These are phyloP conservation scores for Thamnidium elegans DNA, from an alignment of 192 early-diverging fungal genomes.

Conservation along the genomic window DNA sequence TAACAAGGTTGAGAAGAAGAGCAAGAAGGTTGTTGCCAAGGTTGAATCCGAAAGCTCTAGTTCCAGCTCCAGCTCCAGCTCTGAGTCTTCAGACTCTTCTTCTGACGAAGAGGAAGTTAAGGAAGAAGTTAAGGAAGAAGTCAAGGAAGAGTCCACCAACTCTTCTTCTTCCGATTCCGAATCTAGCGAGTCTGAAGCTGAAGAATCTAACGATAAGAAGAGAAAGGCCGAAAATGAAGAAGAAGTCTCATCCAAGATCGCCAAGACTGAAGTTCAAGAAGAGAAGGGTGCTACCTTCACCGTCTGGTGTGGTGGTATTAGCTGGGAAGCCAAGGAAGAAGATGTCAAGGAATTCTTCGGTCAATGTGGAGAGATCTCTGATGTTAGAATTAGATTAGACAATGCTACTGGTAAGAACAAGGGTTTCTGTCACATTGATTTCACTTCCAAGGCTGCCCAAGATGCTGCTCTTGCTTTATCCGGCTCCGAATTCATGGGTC, in stretches of 20 bases:
- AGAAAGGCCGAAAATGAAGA: conserved; percentile 30
- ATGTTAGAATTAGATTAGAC: conserved; percentile 77
- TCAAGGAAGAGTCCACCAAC: not conserved
- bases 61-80: too few relatives aligned
- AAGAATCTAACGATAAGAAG: conserved; percentile 43
- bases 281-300: conserved; percentile 40
- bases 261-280: conserved; percentile 14
- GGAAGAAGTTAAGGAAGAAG: conserved; percentile 18
- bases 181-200: conserved; percentile 38
- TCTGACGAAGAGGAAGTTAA: conserved; percentile 15
- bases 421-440: conserved; percentile 92
- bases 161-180: conserved; percentile 28
- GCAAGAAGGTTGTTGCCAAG: conserved; percentile 20
- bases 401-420: conserved; percentile 69
- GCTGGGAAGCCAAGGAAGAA: conserved; percentile 70
- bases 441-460: conserved; percentile 59
- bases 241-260: conserved; percentile 36
- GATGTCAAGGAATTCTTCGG: conserved; percentile 57
- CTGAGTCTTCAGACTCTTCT: conserved; percentile 27
- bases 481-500: conserved; percentile 79
- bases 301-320: conserved; percentile 74
- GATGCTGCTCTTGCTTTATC: conserved; percentile 65
- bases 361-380: conserved; percentile 66
- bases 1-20: conserved; percentile 23
- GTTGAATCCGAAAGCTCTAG: conserved; percentile 19